Conservation (phyloP, 148 eudicot species). For the Cornus kousa region DNA sequence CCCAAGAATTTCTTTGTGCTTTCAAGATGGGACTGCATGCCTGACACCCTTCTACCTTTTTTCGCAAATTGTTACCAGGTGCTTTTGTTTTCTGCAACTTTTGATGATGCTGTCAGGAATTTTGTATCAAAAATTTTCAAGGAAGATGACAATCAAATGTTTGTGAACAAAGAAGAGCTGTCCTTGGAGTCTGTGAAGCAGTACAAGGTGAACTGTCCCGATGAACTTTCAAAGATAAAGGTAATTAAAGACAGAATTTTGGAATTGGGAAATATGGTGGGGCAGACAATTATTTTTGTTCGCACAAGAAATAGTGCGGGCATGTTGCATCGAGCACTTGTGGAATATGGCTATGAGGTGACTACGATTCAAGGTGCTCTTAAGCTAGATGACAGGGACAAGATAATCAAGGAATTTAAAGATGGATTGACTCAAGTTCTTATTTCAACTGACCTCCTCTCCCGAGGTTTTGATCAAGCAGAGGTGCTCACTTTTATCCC, state of each 20-base stretch:
- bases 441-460: slow-evolving; percentile 88
- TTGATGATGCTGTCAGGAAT: slow-evolving; percentile 59
- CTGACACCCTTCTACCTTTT: background rate
- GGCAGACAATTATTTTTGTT: slow-evolving; percentile 89
- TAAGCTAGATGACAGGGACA: slow-evolving; percentile 76
- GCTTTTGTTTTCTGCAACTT: slow-evolving; percentile 88
- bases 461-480: slow-evolving; percentile 92
- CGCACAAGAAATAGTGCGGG: slow-evolving; percentile 65
- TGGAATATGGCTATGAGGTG: slow-evolving; percentile 79
- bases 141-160: slow-evolving; percentile 66
- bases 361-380: slow-evolving; percentile 93
- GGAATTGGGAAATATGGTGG: slow-evolving; percentile 78
- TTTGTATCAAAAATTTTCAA: slow-evolving; percentile 63
- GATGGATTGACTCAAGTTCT: slow-evolving; percentile 90
- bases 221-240: slow-evolving; percentile 65
- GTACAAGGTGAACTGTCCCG: slow-evolving; percentile 77
- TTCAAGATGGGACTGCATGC: background rate
- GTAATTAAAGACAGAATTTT: slow-evolving; percentile 72
- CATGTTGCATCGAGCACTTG: slow-evolving; percentile 62
- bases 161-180: slow-evolving; percentile 83
- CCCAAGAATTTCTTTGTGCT: background rate
- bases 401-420: slow-evolving; percentile 82
- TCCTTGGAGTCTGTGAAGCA: slow-evolving; percentile 85
- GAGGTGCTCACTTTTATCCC: slow-evolving; percentile 38
- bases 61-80: slow-evolving; percentile 46